Conservation (phyloP, 108 stramenopile species). For the Chaetoceros muelleri region DNA sequence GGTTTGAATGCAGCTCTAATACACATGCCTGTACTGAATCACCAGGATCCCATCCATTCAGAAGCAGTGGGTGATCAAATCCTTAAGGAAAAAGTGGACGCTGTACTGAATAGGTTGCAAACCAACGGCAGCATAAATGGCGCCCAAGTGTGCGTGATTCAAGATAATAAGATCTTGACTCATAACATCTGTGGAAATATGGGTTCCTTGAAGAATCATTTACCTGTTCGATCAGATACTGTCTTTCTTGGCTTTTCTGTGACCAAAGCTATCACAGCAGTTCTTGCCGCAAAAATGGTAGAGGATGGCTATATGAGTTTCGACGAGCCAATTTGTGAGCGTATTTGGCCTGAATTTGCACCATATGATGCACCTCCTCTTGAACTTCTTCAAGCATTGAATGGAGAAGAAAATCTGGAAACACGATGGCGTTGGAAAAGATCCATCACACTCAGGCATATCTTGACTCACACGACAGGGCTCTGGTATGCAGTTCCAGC, state of each 20-base stretch:
- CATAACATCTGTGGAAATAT: background rate
- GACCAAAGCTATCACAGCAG: conserved; percentile 2
- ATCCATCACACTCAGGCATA: background rate
- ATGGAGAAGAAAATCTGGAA: conserved; percentile 1
- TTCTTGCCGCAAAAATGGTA: conserved; percentile 1
- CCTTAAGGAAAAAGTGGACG: conserved; percentile 5
- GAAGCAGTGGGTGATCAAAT: conserved; percentile 1
- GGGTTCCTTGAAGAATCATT: conserved; percentile 1
- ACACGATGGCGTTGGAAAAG: conserved; percentile 13
- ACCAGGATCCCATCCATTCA: background rate
- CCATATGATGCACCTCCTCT: background rate
- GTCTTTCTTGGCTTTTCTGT: conserved; percentile 2
- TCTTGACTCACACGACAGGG: conserved; percentile 1
- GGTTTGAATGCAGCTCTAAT: conserved; percentile 1
- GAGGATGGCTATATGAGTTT: conserved; percentile 1
- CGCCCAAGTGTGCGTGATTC: conserved; percentile 5
- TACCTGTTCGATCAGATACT: background rate
- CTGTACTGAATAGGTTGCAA: background rate
- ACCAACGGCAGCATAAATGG: background rate
- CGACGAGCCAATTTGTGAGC: conserved; percentile 11
- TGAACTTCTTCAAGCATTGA: background rate
- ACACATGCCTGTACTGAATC: conserved; percentile 1
- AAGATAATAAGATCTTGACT: background rate
- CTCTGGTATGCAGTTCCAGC: background rate
- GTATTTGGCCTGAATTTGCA: conserved; percentile 16